Evolutionary conservation across 2,329 filamentous ascomycete genomes (phyloP), one percentile per base, ranked within the genome.

Genomic region (Alternaria conjuncta): DNA sequence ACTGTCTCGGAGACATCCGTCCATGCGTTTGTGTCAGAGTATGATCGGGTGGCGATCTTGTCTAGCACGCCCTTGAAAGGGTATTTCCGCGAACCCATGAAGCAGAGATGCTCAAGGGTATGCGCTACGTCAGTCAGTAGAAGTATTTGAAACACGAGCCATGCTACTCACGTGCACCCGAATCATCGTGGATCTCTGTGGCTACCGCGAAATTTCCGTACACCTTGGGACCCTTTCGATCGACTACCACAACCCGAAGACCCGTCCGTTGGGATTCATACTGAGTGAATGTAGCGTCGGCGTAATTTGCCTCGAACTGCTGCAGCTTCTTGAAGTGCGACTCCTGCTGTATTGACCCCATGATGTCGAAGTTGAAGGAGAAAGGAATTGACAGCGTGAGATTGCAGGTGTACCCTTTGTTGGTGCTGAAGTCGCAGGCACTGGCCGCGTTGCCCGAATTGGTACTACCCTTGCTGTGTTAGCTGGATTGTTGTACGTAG

Each of bases 141-240:
- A 21, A 13, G n/a, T 44, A n/a, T 41, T 0, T 20, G 7, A 41
- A 45, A 28, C 32, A 50, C 21, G 12, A 41, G 21, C n/a, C 11
- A 6, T 6, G 36, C 23, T 21, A 70, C 74, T 68, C 66, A 80
- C 79, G 96, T 13, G 96, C 92, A 44, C 96, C 96, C 11, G 95
- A 98, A 79, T 99, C 94, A 82, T 99, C 96, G 73, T 97, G 91
- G 72, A 99, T 98, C 81, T 99, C 96, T 4, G 96, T 99, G 32
- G 96, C 96, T 57, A 99, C 86, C 32, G 94, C 91, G 81, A 99
- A 99, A 82, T 96, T 97, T 32, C 96, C 96, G 71, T 92, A 91
- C 3, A 79, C 75, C 80, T 97, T 98, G n/a, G 96, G 96, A 0
- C 96, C 95, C 78, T 96, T 89, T 71, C 94, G 90, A 78, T 98